phyloP scores from a whole-genome alignment of 768 basidiomycete species.

The Serendipita indica region DNA sequence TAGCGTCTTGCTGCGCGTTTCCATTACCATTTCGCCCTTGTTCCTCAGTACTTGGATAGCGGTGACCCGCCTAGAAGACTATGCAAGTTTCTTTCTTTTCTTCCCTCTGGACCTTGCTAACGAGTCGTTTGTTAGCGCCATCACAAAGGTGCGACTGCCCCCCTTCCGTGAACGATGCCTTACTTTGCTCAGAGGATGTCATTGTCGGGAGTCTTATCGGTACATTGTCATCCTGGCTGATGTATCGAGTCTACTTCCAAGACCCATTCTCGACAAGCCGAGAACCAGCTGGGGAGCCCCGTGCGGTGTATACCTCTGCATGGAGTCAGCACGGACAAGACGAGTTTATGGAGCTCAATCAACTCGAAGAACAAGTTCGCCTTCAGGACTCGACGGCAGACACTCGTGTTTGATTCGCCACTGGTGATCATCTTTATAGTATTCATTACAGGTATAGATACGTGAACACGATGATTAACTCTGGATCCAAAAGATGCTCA shows the following conservation, averaged over 20 bases:
- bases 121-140: slow-evolving; percentile 3
- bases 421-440: too few relatives aligned
- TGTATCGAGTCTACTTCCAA: slow-evolving; percentile 52
- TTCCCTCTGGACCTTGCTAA: not conserved
- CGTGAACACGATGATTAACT: not conserved
- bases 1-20: slow-evolving; percentile 34
- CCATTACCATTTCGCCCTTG: slow-evolving; percentile 38
- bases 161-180: not conserved
- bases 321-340: not conserved
- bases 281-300: not conserved
- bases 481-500: too few relatives aligned
- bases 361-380: not conserved
- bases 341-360: not conserved
- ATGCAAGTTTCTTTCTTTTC: slow-evolving; percentile 30
- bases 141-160: slow-evolving; percentile 7
- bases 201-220: slow-evolving; percentile 49
- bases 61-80: slow-evolving; percentile 46
- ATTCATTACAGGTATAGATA: not conserved
- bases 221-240: slow-evolving; percentile 31
- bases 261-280: slow-evolving; percentile 33
- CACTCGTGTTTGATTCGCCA: not conserved
- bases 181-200: slow-evolving; percentile 46
- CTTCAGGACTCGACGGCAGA: not conserved
- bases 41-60: slow-evolving; percentile 47
- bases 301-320: not conserved